Conservation (phyloP, 106 monocot species). For the Cymbidium sinense region DNA sequence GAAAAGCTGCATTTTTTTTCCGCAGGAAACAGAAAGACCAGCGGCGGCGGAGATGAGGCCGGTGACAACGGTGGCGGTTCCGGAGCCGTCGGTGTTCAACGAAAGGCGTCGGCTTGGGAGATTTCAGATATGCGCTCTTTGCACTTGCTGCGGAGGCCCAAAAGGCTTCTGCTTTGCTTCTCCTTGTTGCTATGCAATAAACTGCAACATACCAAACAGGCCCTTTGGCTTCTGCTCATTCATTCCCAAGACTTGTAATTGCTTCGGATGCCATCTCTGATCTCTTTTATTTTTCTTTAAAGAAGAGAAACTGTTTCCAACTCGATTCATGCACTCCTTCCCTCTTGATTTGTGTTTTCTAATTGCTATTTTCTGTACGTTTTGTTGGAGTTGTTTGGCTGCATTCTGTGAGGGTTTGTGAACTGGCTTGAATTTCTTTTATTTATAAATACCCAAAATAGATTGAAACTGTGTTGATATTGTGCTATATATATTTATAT, state of each 20-base stretch:
- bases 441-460: too few relatives aligned
- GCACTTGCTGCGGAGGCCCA: slow-evolving; percentile 93
- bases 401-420: too few relatives aligned
- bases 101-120: slow-evolving; percentile 42
- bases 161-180: slow-evolving; percentile 71
- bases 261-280: slow-evolving; percentile 63
- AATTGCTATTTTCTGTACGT: too few relatives aligned
- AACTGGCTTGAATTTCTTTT: too few relatives aligned
- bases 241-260: slow-evolving; percentile 82
- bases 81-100: neutral
- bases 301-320: too few relatives aligned
- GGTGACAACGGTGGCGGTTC: neutral
- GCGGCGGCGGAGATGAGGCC: neutral
- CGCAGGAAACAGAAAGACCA: slow-evolving; percentile 3
- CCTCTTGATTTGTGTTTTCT: too few relatives aligned
- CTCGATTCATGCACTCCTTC: too few relatives aligned
- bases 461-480: too few relatives aligned
- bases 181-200: slow-evolving; percentile 94
- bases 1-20: slow-evolving; percentile 5
- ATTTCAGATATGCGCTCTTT: slow-evolving; percentile 83
- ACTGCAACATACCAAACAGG: slow-evolving; percentile 95
- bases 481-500: too few relatives aligned
- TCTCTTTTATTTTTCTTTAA: neutral
- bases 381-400: too few relatives aligned
- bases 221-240: slow-evolving; percentile 95